These are phyloP conservation scores for Heteromeles arbutifolia DNA, from an alignment of 306 rosid species.

Conservation along the genomic window DNA sequence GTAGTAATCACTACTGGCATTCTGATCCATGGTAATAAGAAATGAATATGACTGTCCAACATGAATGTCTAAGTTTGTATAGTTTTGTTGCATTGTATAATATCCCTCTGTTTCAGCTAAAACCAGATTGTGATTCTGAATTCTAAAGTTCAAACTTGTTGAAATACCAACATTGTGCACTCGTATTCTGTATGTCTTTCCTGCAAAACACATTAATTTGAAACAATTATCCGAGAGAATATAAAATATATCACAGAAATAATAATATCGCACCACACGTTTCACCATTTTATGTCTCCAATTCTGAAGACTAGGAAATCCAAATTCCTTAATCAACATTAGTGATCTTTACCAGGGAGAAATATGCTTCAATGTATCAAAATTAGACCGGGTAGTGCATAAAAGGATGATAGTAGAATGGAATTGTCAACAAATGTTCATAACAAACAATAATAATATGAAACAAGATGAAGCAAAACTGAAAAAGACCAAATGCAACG, in stretches of 20 bases:
- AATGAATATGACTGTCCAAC: conserved; percentile 88
- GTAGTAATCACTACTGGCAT: conserved; percentile 88
- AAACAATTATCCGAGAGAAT: background rate
- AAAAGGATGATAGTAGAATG: background rate
- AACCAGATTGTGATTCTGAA: conserved; percentile 65
- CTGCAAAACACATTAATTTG: conserved; percentile 38
- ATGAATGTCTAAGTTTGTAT: conserved; percentile 64
- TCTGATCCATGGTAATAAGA: conserved; percentile 69
- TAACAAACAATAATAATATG: background rate
- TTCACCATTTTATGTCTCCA: background rate
- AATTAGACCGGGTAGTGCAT: background rate
- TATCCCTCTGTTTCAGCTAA: conserved; percentile 76
- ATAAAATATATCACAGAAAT: background rate
- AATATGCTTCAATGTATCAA: background rate
- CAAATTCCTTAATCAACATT: background rate
- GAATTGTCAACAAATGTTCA: background rate
- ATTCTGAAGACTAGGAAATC: background rate
- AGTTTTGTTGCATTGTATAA: conserved; percentile 63
- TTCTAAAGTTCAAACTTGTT: conserved; percentile 78
- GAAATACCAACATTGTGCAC: conserved; percentile 86
- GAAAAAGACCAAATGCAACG: background rate
- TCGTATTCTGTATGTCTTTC: conserved; percentile 74
- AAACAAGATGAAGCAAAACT: background rate
- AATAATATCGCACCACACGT: background rate
- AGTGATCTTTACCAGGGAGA: background rate